phyloP scores from a whole-genome alignment of 2,329 filamentous ascomycete species.

The Paracoccidioides lutzii region DNA sequence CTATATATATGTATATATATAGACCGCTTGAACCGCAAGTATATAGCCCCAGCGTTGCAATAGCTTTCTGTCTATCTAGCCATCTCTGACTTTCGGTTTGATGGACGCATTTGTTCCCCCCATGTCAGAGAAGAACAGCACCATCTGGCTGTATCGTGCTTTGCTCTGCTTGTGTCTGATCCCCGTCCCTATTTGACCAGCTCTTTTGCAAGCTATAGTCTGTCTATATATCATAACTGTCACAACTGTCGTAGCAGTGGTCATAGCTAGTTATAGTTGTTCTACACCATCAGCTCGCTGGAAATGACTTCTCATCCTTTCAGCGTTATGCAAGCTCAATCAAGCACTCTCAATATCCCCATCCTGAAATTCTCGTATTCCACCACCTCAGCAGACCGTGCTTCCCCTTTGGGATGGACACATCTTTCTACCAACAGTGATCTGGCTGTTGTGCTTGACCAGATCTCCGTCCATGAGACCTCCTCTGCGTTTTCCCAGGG shows the following conservation, averaged over 20 bases:
- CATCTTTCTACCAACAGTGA: slow-evolving; percentile 29
- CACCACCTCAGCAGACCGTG: slow-evolving; percentile 24
- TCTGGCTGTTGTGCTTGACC: slow-evolving; percentile 26
- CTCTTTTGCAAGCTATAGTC: too few relatives aligned
- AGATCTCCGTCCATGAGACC: slow-evolving; percentile 6
- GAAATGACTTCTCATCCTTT: slow-evolving; percentile 1
- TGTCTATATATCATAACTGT: too few relatives aligned
- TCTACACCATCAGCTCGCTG: neutral
- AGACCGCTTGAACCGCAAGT: neutral
- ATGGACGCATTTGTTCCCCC: too few relatives aligned
- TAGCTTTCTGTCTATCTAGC: too few relatives aligned
- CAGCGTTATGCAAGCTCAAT: neutral
- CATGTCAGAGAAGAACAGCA: too few relatives aligned
- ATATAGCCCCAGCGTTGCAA: neutral
- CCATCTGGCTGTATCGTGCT: neutral
- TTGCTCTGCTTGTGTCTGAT: neutral
- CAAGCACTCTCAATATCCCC: slow-evolving; percentile 7
- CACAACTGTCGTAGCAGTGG: too few relatives aligned
- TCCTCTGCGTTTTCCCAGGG: slow-evolving; percentile 9
- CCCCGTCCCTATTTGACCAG: neutral
- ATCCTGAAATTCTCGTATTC: slow-evolving; percentile 35
- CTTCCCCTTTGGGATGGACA: slow-evolving; percentile 31
- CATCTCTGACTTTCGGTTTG: too few relatives aligned
- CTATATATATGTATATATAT: neutral
- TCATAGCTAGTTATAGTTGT: neutral